A percentile compares a stretch with the other conserved stretches of the same genome.
Conservation (phyloP, 352 stramenopile species). For the Globisporangium cederbergense region DNA sequence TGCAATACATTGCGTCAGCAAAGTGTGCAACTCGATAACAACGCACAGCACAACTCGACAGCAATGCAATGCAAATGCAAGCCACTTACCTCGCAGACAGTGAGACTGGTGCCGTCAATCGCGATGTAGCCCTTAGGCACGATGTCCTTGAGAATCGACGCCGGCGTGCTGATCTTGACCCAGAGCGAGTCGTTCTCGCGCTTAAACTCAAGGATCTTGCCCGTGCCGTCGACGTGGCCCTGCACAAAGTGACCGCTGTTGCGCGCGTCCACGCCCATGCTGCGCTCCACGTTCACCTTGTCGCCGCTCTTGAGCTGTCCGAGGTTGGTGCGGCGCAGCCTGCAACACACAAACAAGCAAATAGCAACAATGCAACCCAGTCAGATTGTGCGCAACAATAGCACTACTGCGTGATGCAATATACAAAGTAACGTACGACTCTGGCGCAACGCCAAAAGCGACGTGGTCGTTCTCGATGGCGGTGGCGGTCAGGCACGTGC, state of each 20-base stretch:
- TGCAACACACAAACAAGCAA: constrained; percentile 15
- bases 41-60: background rate
- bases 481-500: constrained; percentile 97
- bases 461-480: constrained; percentile 85
- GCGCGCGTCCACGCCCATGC: constrained; percentile 83
- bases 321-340: constrained; percentile 91
- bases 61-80: constrained; percentile 16
- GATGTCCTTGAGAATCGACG: constrained; percentile 91
- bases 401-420: background rate
- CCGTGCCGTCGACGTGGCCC: constrained; percentile 96
- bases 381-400: background rate
- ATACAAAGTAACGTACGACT: constrained; percentile 64
- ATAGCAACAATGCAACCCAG: background rate
- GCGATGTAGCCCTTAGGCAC: constrained; percentile 94
- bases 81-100: constrained; percentile 87
- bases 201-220: constrained; percentile 86
- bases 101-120: constrained; percentile 97
- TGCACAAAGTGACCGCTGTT: constrained; percentile 99
- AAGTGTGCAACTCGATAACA: background rate
- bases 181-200: constrained; percentile 95
- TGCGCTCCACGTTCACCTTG: constrained; percentile 94
- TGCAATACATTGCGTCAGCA: constrained; percentile 7
- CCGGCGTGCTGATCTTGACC: constrained; percentile 86
- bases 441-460: constrained; percentile 93
- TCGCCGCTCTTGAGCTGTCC: constrained; percentile 71